Percentiles rank a stretch among this genome's conserved stretches.
Evolutionary conservation across 768 basidiomycete species (phyloP).

Genomic region (Lactarius indigo): DNA sequence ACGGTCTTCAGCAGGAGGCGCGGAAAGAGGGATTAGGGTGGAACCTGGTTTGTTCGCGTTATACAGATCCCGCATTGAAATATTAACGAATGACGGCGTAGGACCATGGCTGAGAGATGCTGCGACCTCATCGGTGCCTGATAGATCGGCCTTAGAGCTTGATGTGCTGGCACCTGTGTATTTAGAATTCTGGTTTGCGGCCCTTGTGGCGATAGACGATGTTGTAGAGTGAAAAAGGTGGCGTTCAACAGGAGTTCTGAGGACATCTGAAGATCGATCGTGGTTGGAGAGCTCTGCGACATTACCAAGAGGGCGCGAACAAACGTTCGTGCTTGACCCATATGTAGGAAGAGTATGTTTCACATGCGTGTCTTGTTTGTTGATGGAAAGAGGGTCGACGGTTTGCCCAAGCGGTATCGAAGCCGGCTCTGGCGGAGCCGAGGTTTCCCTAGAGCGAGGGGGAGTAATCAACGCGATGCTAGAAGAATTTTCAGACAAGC

Average conservation of each 20-base stretch:
- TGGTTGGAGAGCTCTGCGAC: neutral
- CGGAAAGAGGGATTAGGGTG: too few relatives aligned
- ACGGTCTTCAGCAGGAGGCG: neutral
- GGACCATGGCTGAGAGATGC: neutral
- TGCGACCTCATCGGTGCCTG: neutral
- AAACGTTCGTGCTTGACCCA: neutral
- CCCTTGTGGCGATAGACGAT: neutral
- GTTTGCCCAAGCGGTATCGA: neutral
- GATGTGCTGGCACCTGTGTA: neutral
- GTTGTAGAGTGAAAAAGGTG: neutral
- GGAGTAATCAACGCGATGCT: neutral
- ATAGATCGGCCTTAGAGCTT: neutral
- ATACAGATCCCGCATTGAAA: conserved; percentile 11
- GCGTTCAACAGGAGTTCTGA: neutral
- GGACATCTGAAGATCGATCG: neutral
- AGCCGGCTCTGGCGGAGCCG: neutral
- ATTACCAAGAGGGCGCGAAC: neutral
- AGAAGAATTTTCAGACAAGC: neutral
- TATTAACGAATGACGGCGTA: neutral
- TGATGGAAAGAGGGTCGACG: neutral
- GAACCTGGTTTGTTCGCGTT: neutral
- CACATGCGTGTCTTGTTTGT: neutral
- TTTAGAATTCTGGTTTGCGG: neutral
- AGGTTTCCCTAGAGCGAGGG: neutral
- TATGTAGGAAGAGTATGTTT: neutral